Evolutionary conservation across 2,329 filamentous ascomycete genomes (phyloP).

Genomic region (Aquanectria penicillioides): DNA sequence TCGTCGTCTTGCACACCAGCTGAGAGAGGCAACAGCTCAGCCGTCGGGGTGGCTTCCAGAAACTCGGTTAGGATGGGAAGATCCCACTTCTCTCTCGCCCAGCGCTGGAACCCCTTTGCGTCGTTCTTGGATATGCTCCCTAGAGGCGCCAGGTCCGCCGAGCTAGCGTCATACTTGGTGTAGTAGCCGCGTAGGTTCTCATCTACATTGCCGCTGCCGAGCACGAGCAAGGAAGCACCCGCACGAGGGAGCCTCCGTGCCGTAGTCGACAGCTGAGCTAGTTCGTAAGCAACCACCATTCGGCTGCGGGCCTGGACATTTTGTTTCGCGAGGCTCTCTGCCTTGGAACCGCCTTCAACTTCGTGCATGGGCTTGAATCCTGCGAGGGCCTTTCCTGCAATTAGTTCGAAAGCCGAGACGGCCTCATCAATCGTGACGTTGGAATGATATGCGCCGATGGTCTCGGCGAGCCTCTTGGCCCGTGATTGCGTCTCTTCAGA

Average conservation of each 20-base stretch:
- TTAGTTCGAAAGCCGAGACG: neutral
- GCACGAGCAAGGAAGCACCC: neutral
- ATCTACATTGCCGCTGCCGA: neutral
- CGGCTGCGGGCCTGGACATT: neutral
- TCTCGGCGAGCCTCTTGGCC: neutral
- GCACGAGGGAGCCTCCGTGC: neutral
- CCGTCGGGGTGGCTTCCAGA: neutral
- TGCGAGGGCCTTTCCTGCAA: neutral
- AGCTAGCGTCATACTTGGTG: neutral
- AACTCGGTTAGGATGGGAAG: neutral
- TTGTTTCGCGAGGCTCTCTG: neutral
- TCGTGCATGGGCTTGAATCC: neutral
- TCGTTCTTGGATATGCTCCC: neutral
- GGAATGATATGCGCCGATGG: neutral
- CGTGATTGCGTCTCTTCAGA: neutral
- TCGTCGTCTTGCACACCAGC: neutral
- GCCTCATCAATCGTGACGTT: neutral
- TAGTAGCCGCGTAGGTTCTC: neutral
- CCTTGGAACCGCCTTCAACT: neutral
- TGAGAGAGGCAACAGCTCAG: neutral
- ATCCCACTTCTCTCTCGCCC: neutral
- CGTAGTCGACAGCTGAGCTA: neutral
- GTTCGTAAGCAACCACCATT: neutral
- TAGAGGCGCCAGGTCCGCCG: neutral
- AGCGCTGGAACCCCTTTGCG: neutral